Conservation (phyloP, 345 rosid genomes). For the rapeseed (Brassica napus) region DNA sequence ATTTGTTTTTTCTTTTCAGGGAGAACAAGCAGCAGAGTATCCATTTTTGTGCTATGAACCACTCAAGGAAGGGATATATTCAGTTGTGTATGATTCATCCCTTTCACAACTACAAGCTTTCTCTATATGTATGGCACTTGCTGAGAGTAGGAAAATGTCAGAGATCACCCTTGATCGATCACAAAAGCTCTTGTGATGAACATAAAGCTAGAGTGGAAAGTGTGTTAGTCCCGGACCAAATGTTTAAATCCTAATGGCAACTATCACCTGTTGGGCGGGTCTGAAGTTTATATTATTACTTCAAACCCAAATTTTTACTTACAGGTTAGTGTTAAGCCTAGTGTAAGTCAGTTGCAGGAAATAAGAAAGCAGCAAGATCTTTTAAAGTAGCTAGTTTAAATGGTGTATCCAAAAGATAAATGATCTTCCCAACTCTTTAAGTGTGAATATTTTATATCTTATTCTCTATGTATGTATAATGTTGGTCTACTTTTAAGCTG, state of each 20-base stretch:
- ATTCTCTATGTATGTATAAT: slow-evolving; percentile 3
- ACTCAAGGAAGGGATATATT: slow-evolving; percentile 70
- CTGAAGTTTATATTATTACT: slow-evolving; percentile 47
- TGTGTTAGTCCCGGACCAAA: slow-evolving; percentile 6
- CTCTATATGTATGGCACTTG: slow-evolving; percentile 68
- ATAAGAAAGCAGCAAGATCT: slow-evolving; percentile 32
- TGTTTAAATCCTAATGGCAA: slow-evolving; percentile 29
- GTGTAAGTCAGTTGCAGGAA: slow-evolving; percentile 27
- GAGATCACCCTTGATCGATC: slow-evolving; percentile 43
- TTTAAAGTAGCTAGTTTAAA: slow-evolving; percentile 34
- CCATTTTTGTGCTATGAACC: slow-evolving; percentile 62
- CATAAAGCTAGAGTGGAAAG: slow-evolving; percentile 33
- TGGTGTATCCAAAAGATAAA: neutral
- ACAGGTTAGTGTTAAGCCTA: slow-evolving; percentile 34
- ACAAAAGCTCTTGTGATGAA: slow-evolving; percentile 34
- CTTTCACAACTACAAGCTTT: slow-evolving; percentile 75
- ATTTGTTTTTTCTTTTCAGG: slow-evolving; percentile 46
- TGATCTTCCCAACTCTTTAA: slow-evolving; percentile 29
- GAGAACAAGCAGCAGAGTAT: slow-evolving; percentile 50
- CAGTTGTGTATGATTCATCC: slow-evolving; percentile 69
- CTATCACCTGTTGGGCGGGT: slow-evolving; percentile 69
- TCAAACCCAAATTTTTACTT: slow-evolving; percentile 32
- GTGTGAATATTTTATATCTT: slow-evolving; percentile 39
- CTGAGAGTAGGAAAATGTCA: slow-evolving; percentile 58
- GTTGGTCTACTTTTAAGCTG: slow-evolving; percentile 24